Evolutionary conservation across 352 stramenopile species (phyloP), one percentile per base, ranked within the genome.

Genomic region (Phytophthora kernoviae): DNA sequence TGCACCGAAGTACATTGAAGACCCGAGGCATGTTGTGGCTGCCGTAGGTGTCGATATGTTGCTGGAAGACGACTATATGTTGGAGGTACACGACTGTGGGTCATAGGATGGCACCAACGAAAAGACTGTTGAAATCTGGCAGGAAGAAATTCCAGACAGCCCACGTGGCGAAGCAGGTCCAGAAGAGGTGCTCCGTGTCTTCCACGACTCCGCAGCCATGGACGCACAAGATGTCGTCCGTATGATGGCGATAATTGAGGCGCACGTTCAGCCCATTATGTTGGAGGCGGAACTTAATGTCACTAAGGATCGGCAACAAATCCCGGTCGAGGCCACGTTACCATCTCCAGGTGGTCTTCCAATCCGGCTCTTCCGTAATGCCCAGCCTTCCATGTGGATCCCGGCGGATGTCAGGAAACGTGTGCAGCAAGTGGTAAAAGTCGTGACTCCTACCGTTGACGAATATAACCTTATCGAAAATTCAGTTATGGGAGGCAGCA

Each of bases 1-100:
- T 48, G 7, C 49, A 66, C 1, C 49, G 58, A 9, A 66, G 4
- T 10, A 60, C 44, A 12, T 66, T 66, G 50, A 66, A 66, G 43
- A 55, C 49, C 1, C n/a, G n/a, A n/a, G n/a, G n/a, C n/a, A n/a
- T n/a, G n/a, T n/a, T n/a, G n/a, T n/a, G n/a, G n/a, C n/a, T n/a
- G n/a, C n/a, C n/a, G n/a, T n/a, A 49, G 49, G 20, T 14, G 0
- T 0, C 4, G 4, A 49, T 15, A 10, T 14, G 8, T 4, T 20
- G 7, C 17, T 11, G 6, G 2, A 20, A 22, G 17, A 59, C 34
- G 2, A n/a, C 14, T 14, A 65, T 2, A 0, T 32, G 0, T 12
- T 53, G 57, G 24, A 55, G 42, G 18, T 54, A 65, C 1, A 58
- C 49, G 0, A 65, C 32, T 3, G 8, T 3, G 1, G 20, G 9